Percentiles rank a stretch among this genome's conserved stretches.
Evolutionary conservation across 345 rosid genomes (phyloP).

Genomic region (Boechera stricta): DNA sequence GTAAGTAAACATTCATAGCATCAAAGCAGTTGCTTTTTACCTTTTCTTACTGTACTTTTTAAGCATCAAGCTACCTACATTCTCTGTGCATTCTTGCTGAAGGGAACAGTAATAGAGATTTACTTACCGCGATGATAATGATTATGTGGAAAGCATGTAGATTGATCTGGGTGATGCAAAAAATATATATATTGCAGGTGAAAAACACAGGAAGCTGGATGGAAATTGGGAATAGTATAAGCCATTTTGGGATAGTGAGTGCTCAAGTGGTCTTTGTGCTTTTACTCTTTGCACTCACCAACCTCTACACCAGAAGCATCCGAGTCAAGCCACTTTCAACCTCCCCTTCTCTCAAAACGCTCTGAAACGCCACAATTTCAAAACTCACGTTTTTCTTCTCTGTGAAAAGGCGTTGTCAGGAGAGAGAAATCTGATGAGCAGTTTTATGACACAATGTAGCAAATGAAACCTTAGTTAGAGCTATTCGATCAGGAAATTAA

Average conservation of each 20-base stretch:
- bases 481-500: too few relatives aligned
- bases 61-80: conserved; percentile 6
- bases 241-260: conserved; percentile 94
- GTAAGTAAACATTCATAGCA: conserved; percentile 49
- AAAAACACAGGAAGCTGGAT: conserved; percentile 95
- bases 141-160: not conserved
- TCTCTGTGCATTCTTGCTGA: not conserved
- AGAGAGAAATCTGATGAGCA: too few relatives aligned
- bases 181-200: conserved; percentile 52
- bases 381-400: not conserved
- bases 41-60: not conserved
- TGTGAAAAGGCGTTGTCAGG: not conserved
- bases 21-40: not conserved
- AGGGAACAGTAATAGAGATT: not conserved
- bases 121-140: too few relatives aligned
- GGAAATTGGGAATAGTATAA: conserved; percentile 97
- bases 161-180: not conserved
- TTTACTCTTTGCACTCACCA: conserved; percentile 83
- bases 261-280: conserved; percentile 97
- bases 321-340: conserved; percentile 49
- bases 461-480: conserved; percentile 12
- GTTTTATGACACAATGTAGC: not conserved
- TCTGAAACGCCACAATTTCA: conserved; percentile 38
- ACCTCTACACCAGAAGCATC: conserved; percentile 80
- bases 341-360: conserved; percentile 57